Percentiles rank a stretch among this genome's conserved stretches.
Conservation (phyloP, 306 rosid genomes). For the Luffa acutangula region DNA sequence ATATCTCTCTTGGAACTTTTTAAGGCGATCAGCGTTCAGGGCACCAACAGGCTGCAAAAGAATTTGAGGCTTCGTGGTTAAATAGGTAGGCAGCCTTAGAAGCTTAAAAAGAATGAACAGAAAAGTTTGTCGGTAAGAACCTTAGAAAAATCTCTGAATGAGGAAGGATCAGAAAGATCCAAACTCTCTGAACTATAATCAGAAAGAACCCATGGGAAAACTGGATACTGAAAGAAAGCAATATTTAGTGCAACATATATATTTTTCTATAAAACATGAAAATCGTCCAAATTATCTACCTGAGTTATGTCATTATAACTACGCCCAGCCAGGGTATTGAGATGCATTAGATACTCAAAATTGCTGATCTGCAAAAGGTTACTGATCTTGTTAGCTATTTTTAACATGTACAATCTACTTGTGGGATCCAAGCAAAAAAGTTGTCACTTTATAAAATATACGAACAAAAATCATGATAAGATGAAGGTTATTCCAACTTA, state of each 20-base stretch:
- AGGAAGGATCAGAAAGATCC: slow-evolving; percentile 78
- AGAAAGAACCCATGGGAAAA: slow-evolving; percentile 96
- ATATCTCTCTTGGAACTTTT: slow-evolving; percentile 87
- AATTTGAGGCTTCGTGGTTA: slow-evolving; percentile 10
- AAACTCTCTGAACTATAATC: slow-evolving; percentile 79
- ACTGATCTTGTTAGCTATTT: slow-evolving; percentile 11
- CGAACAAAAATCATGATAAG: not conserved
- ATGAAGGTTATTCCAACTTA: not conserved
- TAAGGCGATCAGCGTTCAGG: slow-evolving; percentile 62
- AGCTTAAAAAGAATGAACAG: slow-evolving; percentile 6
- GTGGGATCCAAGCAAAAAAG: not conserved
- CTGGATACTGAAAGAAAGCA: slow-evolving; percentile 71
- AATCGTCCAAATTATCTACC: slow-evolving; percentile 38
- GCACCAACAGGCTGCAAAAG: slow-evolving; percentile 84
- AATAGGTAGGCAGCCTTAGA: not conserved
- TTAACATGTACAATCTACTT: slow-evolving; percentile 4
- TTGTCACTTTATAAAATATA: not conserved
- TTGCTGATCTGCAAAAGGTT: slow-evolving; percentile 83
- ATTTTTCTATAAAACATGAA: slow-evolving; percentile 15
- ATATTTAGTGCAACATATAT: slow-evolving; percentile 14
- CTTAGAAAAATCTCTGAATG: slow-evolving; percentile 91
- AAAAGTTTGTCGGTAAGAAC: slow-evolving; percentile 27
- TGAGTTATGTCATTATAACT: slow-evolving; percentile 96
- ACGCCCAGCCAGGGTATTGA: slow-evolving; percentile 96
- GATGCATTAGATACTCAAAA: slow-evolving; percentile 97